These are phyloP conservation scores for Hamamelis virginiana DNA, from an alignment of 164 flowering plant species.

Conservation along the genomic window DNA sequence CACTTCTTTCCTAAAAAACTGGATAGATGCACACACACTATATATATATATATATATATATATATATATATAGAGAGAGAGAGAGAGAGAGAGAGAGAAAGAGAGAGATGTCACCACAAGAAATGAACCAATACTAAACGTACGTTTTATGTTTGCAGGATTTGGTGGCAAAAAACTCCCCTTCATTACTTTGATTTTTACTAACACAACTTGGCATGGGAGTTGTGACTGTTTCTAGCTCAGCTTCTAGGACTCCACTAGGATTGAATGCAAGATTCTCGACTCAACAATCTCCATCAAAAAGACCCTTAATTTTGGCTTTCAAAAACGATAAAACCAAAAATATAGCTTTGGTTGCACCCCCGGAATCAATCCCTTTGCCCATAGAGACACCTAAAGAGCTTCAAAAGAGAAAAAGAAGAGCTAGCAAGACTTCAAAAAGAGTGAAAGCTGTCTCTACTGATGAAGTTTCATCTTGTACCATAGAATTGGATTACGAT, in stretches of 20 bases:
- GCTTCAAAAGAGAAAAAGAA: slow-evolving; percentile 39
- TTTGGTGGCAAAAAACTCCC: slow-evolving; percentile 10
- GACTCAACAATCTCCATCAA: slow-evolving; percentile 22
- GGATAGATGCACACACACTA: too few species aligned
- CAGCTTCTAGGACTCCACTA: slow-evolving; percentile 63
- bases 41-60: too few species aligned
- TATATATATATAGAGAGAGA: too few species aligned
- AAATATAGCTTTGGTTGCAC: slow-evolving; percentile 40
- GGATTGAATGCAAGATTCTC: slow-evolving; percentile 47
- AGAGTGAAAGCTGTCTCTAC: slow-evolving; percentile 46
- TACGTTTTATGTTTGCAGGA: slow-evolving; percentile 17
- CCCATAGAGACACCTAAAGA: slow-evolving; percentile 47
- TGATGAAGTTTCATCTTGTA: slow-evolving; percentile 46
- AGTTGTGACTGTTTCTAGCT: slow-evolving; percentile 83
- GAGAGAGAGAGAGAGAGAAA: too few species aligned
- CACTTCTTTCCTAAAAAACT: too few species aligned
- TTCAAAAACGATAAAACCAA: slow-evolving; percentile 63
- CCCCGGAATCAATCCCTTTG: slow-evolving; percentile 44
- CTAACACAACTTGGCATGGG: slow-evolving; percentile 66
- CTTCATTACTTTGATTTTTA: neutral
- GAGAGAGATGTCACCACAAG: too few species aligned
- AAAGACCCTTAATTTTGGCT: slow-evolving; percentile 50
- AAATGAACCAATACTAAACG: neutral
- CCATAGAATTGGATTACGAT: slow-evolving; percentile 68
- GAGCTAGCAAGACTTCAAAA: slow-evolving; percentile 37